Evolutionary conservation across 2,329 filamentous ascomycete species (phyloP), one percentile per base, ranked within the genome.

Genomic region (Hirsutella thompsonii): DNA sequence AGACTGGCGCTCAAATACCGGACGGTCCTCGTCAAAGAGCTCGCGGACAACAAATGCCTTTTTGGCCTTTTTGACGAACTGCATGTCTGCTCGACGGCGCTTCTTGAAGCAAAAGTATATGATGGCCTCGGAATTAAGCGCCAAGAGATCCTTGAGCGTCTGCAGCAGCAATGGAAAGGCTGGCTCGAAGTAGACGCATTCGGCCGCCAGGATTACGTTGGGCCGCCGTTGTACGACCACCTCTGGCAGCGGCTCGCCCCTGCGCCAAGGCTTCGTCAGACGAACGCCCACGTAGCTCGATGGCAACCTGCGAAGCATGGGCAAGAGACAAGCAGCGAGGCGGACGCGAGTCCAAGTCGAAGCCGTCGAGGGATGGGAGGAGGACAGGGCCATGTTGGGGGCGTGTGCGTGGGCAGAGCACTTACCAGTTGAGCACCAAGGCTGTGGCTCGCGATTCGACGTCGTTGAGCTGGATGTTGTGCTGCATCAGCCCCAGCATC

Each of bases 121-220:
- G 9, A 71, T 66, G 10, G 74, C 72, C 35, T 67, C 59, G 19
- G 82, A 81, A 58, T 81, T 88, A 35, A 88, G 72, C 14, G 75
- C 72, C 48, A 94, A 69, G 37, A 95, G 68, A 47, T 84, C 78
- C 44, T 74, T 68, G 48, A 96, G 65, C 5, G 90, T 96, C 47
- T 78, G 66, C 55, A 92, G 73, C 37, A 98, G 72, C 28, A 95
- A 69, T 23, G 90, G 89, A 55, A 96, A 96, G 1, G 92, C 86
- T 3, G 90, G 88, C 61, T 96, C 92, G 59, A 94, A 94, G 67
- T 96, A 98, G 38, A 94, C 88, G 62, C 90, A 96, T 60, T 96
- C 92, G 33, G 89, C 90, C 3, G 92, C 92, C n/a, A 96, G 72
- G 42, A 98, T 79, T 42, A 94, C 69, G 52, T 89, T 79, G 16